Evolutionary conservation across 768 basidiomycete species (phyloP).

Genomic region (Mycena olivaceomarginata): DNA sequence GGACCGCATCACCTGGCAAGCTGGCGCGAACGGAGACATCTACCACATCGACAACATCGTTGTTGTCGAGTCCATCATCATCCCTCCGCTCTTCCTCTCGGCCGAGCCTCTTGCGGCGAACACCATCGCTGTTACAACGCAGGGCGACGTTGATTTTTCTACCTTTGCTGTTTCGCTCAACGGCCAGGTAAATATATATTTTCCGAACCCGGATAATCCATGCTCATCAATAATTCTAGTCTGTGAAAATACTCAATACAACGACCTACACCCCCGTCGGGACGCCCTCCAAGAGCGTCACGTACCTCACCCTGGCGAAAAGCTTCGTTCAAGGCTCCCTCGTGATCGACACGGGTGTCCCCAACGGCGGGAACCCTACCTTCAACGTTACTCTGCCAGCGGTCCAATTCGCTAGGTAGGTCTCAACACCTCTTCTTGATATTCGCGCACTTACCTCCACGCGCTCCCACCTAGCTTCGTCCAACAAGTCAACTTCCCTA

Average conservation of each 20-base stretch:
- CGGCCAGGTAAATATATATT: conserved; percentile 54
- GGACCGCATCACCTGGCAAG: conserved; percentile 72
- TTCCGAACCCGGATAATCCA: not conserved
- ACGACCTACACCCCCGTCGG: conserved; percentile 66
- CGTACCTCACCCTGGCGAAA: conserved; percentile 66
- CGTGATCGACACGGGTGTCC: conserved; percentile 51
- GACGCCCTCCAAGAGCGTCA: conserved; percentile 67
- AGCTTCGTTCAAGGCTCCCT: conserved; percentile 64
- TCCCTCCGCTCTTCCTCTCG: conserved; percentile 69
- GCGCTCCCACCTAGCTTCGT: conserved; percentile 55
- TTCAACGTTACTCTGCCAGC: conserved; percentile 67
- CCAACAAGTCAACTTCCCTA: conserved; percentile 57
- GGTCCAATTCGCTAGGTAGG: conserved; percentile 64
- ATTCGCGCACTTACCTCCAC: not conserved
- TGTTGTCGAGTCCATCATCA: conserved; percentile 63
- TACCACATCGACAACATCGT: conserved; percentile 73
- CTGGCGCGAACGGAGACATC: conserved; percentile 64
- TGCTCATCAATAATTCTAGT: conserved; percentile 44
- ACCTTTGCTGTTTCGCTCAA: conserved; percentile 61
- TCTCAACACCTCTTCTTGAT: not conserved
- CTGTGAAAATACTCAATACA: conserved; percentile 55
- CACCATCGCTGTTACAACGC: conserved; percentile 68
- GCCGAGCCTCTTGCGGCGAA: conserved; percentile 71
- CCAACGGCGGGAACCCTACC: conserved; percentile 58
- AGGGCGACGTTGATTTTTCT: conserved; percentile 66